Base-by-base conservation (phyloP, 148 eudicot genomes). In the Dianthus caryophyllus region DNA sequence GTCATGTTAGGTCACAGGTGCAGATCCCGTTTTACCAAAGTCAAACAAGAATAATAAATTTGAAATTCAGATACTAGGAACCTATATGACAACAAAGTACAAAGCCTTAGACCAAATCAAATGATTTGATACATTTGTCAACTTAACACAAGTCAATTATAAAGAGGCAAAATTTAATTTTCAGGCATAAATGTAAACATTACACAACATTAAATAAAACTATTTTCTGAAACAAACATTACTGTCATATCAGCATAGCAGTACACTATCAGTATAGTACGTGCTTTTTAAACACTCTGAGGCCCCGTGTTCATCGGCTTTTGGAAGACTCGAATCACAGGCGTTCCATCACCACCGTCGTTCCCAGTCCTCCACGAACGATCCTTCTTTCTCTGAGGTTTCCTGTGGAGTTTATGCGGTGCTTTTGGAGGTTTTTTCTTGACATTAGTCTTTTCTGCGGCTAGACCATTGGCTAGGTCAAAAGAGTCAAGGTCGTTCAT, bases 381-480 rank as follows among this genome's bases (percentile, higher is more conserved):
- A 66, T 90, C 97, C 69, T 94, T 94, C 78, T 86, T 88, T 71
- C 87, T 90, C 74, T 81, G 89, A 9, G 96, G 90, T 80, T 94
- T 94, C 74, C 75, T 88, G 51, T 94, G 97, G 54, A 81, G 88
- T 73, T 94, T 94, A 78, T 90, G 85, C 17, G 92, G 79, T 25
- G 91, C 84, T 57, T 50, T 73, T 2, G 79, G 66, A 21, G 75
- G 66, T 66, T 82, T 86, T 63, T 82, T 82, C 79, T 75, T 80
- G 11, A 54, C 76, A 10, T 56, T 64, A 41, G 27, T 67, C 75
- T 83, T 81, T 46, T 57, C 74, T 9, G 74, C 57, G 31, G 79
- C 80, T 11, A 87, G 60, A 39, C 92, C 97, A 64, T 82, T 94
- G 26, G 78, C 85, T 55, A 81, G 72, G 49, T 94, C 98, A 41